These are phyloP conservation scores for Pseudocercospora vitis DNA, from an alignment of 2,329 filamentous ascomycete genomes.

Conservation along the genomic window DNA sequence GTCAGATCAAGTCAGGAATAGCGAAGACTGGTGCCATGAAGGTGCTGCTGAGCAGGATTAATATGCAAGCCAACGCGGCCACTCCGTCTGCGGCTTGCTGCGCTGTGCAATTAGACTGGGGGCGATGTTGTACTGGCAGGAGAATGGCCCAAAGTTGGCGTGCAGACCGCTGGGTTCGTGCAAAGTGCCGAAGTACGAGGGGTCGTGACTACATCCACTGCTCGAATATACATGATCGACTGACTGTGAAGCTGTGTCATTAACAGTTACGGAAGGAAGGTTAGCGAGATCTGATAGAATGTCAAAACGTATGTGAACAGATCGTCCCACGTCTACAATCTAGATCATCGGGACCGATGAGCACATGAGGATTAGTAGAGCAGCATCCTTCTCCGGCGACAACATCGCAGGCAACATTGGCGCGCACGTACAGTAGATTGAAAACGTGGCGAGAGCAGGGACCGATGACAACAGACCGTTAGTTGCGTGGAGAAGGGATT, in stretches of 20 bases:
- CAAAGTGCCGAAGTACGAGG: slow-evolving; percentile 1
- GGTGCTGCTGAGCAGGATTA: not conserved
- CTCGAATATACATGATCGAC: not conserved
- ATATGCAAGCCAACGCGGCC: slow-evolving; percentile 3
- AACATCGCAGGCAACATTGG: not conserved
- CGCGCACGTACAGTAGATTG: not conserved
- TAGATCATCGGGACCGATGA: slow-evolving; percentile 2
- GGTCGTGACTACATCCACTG: not conserved
- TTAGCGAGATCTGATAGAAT: not conserved
- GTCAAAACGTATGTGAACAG: not conserved
- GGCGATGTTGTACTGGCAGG: not conserved
- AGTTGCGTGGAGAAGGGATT: not conserved
- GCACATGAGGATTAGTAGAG: not conserved
- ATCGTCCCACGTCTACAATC: not conserved
- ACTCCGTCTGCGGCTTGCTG: not conserved
- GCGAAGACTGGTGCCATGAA: not conserved
- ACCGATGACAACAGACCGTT: not conserved
- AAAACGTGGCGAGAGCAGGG: not conserved
- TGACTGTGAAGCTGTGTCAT: not conserved
- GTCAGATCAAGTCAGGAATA: not conserved
- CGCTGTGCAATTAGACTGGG: slow-evolving; percentile 1
- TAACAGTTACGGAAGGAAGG: not conserved
- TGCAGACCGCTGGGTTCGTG: not conserved
- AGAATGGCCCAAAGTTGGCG: not conserved
- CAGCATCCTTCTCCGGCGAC: not conserved